phyloP scores from a whole-genome alignment of 805 yeast species.

The Metschnikowia peoriensis region DNA sequence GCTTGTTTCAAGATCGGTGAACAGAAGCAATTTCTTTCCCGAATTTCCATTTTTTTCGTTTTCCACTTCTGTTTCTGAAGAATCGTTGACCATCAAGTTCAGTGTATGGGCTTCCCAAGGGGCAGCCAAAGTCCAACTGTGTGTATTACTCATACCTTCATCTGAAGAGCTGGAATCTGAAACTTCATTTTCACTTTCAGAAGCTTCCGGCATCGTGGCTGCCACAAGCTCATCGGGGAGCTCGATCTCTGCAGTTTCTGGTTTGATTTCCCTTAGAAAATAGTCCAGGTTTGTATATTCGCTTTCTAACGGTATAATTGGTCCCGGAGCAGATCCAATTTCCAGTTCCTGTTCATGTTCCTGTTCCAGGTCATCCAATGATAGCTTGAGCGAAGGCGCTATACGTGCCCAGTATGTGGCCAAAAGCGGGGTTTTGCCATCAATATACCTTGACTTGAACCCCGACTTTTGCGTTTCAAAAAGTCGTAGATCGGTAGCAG shows the following conservation, averaged over 20 bases:
- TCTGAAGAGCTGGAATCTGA: not conserved
- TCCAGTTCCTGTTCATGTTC: not conserved
- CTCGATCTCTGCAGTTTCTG: not conserved
- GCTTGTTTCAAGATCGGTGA: not conserved
- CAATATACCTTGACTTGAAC: conserved; percentile 6
- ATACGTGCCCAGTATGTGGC: conserved; percentile 12
- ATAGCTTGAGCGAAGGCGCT: conserved; percentile 1
- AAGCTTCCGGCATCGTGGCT: not conserved
- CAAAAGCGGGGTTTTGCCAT: conserved; percentile 13
- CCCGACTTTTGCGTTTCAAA: conserved; percentile 17
- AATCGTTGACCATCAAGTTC: not conserved
- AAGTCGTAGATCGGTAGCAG: conserved; percentile 11
- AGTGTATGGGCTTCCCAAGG: not conserved
- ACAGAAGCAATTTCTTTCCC: not conserved
- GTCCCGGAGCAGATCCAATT: not conserved
- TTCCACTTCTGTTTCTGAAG: not conserved
- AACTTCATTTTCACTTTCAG: not conserved
- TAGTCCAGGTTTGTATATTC: not conserved
- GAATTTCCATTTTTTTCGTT: not conserved
- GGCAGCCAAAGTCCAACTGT: conserved; percentile 1
- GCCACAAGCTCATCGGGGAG: not conserved
- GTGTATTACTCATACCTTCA: not conserved
- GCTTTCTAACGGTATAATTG: not conserved
- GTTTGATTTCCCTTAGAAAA: conserved; percentile 1
- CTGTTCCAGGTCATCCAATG: not conserved